phyloP scores from a whole-genome alignment of 768 basidiomycete genomes.

The Piloderma croceum region DNA sequence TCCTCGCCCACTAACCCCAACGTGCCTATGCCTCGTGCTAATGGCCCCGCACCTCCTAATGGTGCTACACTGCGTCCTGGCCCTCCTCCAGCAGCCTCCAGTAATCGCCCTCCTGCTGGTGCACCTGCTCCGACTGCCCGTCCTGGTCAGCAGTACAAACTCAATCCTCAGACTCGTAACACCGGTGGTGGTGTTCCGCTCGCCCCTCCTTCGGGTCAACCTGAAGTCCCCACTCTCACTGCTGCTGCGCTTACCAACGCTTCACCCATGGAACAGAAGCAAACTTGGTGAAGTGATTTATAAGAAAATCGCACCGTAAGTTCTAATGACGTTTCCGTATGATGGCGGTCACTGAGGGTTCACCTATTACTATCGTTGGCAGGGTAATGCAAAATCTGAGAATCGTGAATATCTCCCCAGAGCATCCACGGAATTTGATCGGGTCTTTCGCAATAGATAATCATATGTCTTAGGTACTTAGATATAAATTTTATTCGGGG shows the following conservation, averaged over 20 bases:
- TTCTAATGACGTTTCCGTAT: too few species aligned
- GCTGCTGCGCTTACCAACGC: conserved; percentile 57
- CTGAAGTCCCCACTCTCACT: conserved; percentile 53
- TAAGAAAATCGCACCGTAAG: conserved; percentile 80
- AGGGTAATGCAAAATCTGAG: too few species aligned
- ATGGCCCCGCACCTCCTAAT: conserved; percentile 52
- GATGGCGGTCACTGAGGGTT: too few species aligned
- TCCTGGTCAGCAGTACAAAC: conserved; percentile 38
- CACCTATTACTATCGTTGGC: too few species aligned
- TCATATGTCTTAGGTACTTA: too few species aligned
- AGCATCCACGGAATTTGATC: too few species aligned
- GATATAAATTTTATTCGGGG: too few species aligned
- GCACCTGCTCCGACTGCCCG: conserved; percentile 38
- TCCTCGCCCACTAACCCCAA: conserved; percentile 64
- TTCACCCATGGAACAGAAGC: conserved; percentile 86
- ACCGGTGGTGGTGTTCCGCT: conserved; percentile 27
- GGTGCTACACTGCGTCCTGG: conserved; percentile 47
- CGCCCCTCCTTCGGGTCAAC: conserved; percentile 34
- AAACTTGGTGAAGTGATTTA: conserved; percentile 96
- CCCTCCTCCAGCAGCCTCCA: conserved; percentile 36
- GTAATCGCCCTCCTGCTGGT: conserved; percentile 37
- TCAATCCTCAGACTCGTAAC: conserved; percentile 29
- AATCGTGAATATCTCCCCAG: too few species aligned
- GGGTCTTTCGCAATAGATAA: too few species aligned
- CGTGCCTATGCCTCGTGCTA: conserved; percentile 60